Conservation (phyloP, 176 grass and related monocot genomes). For the Hordeum marinum region DNA sequence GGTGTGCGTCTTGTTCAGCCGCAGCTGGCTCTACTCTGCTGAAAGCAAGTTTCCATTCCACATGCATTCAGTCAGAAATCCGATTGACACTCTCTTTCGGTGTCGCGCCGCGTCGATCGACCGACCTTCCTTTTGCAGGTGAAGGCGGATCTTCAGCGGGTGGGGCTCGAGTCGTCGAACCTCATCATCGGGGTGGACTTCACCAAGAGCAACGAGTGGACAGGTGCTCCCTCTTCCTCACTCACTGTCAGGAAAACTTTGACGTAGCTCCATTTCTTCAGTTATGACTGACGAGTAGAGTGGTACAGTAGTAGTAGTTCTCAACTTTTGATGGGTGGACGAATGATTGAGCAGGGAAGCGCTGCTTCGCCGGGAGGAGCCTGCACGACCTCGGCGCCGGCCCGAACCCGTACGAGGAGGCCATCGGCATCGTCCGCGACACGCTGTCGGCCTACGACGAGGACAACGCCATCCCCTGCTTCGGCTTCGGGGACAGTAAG, state of each 20-base stretch:
- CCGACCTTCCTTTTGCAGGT: not conserved
- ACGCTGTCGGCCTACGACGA: constrained; percentile 37
- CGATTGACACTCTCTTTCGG: not conserved
- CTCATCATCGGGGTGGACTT: constrained; percentile 60
- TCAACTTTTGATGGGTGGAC: not conserved
- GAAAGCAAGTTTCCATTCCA: not conserved
- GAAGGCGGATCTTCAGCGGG: constrained; percentile 7
- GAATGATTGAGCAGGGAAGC: constrained; percentile 8
- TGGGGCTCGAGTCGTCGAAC: constrained; percentile 49
- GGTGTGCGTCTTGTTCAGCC: not conserved
- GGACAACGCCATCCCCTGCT: constrained; percentile 45
- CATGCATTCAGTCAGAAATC: not conserved
- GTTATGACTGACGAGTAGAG: not conserved
- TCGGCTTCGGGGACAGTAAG: constrained; percentile 55
- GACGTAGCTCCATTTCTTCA: too few relatives aligned
- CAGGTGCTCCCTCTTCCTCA: constrained; percentile 17
- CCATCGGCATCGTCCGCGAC: constrained; percentile 22
- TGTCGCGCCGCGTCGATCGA: too few relatives aligned
- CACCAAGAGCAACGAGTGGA: constrained; percentile 63
- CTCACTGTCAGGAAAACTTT: too few relatives aligned
- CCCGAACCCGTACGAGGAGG: constrained; percentile 49
- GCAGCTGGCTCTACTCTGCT: not conserved
- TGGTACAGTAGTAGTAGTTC: too few relatives aligned
- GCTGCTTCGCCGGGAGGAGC: constrained; percentile 33
- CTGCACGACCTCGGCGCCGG: constrained; percentile 31